Conservation (phyloP, 2,329 filamentous ascomycete species). For the Teratosphaeria pseudoeucalypti region DNA sequence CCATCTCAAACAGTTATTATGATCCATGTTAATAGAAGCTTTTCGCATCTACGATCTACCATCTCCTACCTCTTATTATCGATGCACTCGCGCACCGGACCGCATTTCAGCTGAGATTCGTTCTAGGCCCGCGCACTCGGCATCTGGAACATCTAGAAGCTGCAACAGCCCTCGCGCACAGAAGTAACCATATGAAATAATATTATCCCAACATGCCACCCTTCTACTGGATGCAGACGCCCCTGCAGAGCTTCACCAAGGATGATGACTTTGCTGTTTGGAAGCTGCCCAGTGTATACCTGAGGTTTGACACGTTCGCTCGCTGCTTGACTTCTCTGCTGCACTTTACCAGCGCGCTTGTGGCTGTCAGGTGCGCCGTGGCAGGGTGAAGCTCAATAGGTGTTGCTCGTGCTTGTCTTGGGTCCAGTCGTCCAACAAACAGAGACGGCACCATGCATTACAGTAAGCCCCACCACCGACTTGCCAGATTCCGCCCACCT, state of each 20-base stretch:
- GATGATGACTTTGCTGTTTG: not conserved
- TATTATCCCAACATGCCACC: not conserved
- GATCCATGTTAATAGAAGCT: not conserved
- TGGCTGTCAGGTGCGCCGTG: not conserved
- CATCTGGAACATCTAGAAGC: not conserved
- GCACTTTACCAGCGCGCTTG: not conserved
- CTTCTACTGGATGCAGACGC: not conserved
- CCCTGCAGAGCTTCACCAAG: not conserved
- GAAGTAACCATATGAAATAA: too few relatives aligned
- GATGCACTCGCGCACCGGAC: not conserved
- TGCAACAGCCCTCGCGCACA: not conserved
- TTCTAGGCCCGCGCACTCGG: not conserved
- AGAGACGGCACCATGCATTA: conserved; percentile 5
- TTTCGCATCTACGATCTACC: not conserved
- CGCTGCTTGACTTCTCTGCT: not conserved
- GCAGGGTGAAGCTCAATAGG: not conserved
- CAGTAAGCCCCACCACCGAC: conserved; percentile 1
- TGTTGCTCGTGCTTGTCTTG: not conserved
- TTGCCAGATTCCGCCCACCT: not conserved
- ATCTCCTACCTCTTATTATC: not conserved
- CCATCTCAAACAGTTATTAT: not conserved
- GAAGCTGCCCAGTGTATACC: not conserved
- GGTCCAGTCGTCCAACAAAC: not conserved
- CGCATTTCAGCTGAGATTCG: not conserved
- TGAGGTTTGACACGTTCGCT: not conserved